These are phyloP conservation scores for Lepidium didymum DNA, from an alignment of 345 rosid genomes.

Conservation along the genomic window DNA sequence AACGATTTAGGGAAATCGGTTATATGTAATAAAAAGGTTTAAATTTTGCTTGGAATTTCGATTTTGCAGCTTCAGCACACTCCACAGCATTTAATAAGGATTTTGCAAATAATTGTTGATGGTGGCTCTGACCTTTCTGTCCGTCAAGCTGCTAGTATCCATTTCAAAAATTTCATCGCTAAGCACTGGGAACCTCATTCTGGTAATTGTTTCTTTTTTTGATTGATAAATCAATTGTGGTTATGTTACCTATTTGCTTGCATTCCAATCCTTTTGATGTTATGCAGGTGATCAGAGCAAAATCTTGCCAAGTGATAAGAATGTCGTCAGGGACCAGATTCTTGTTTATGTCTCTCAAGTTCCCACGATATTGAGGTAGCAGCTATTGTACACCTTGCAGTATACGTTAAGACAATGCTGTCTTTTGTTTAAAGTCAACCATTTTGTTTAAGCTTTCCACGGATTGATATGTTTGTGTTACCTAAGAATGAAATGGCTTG, in stretches of 20 bases:
- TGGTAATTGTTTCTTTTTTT: conserved; percentile 8
- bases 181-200: conserved; percentile 81
- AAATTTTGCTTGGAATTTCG: background rate
- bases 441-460: background rate
- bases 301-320: conserved; percentile 66
- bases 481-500: background rate
- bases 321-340: conserved; percentile 71
- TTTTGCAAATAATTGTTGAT: conserved; percentile 84
- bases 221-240: background rate
- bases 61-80: conserved; percentile 62
- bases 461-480: background rate
- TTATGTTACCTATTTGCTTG: background rate
- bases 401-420: background rate
- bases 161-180: conserved; percentile 89
- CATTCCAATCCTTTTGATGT: background rate
- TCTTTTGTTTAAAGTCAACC: background rate
- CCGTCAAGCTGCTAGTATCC: conserved; percentile 95
- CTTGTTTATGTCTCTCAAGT: conserved; percentile 76
- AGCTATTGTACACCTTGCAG: conserved; percentile 15
- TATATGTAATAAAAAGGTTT: background rate
- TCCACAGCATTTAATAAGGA: conserved; percentile 88
- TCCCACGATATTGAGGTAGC: conserved; percentile 84
- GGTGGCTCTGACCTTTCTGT: conserved; percentile 59
- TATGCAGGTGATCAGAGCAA: conserved; percentile 56
- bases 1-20: background rate